phyloP scores from a whole-genome alignment of 225 moss, liverwort and hornwort genomes.

The Polytrichum commune region DNA sequence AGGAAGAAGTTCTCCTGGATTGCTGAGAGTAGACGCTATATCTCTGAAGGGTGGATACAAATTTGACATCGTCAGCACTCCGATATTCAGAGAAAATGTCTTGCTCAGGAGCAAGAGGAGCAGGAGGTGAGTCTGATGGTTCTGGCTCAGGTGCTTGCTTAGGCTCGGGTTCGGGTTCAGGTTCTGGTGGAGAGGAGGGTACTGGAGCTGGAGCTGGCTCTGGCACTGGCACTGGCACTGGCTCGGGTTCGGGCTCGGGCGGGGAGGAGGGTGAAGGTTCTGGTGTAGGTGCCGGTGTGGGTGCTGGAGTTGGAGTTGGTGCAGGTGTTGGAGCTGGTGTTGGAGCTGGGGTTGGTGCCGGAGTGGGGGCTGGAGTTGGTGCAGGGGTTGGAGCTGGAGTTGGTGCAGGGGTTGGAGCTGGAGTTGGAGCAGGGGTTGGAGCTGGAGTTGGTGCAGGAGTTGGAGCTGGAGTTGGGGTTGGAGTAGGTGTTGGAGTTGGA shows the following conservation, averaged over 20 bases:
- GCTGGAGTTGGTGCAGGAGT: constrained; percentile 26
- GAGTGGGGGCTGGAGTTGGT: constrained; percentile 7
- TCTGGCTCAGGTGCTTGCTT: not conserved
- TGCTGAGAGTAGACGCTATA: constrained; percentile 26
- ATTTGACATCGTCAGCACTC: constrained; percentile 2
- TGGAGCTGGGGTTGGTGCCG: constrained; percentile 5
- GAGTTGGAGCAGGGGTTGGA: constrained; percentile 3
- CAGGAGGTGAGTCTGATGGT: constrained; percentile 25
- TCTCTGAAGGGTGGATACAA: constrained; percentile 12
- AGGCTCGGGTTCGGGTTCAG: not conserved
- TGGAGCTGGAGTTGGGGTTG: constrained; percentile 19
- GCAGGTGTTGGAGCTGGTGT: constrained; percentile 34
- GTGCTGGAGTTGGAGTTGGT: constrained; percentile 24
- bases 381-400: constrained; percentile 6
- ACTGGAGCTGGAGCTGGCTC: constrained; percentile 29
- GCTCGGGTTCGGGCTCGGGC: constrained; percentile 20
- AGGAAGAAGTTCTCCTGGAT: constrained; percentile 36
- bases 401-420: constrained; percentile 19
- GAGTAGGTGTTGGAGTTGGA: constrained; percentile 25
- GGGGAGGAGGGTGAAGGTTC: constrained; percentile 12
- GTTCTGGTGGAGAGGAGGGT: constrained; percentile 22
- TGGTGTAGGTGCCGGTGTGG: constrained; percentile 16
- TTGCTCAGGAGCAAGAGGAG: constrained; percentile 25
- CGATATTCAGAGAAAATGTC: constrained; percentile 18
- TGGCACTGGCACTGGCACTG: constrained; percentile 28